A percentile compares a stretch with the other conserved stretches of the same genome.
Conservation (phyloP, 371 early-diverging fungal genomes). For the Rhizopus sp. region DNA sequence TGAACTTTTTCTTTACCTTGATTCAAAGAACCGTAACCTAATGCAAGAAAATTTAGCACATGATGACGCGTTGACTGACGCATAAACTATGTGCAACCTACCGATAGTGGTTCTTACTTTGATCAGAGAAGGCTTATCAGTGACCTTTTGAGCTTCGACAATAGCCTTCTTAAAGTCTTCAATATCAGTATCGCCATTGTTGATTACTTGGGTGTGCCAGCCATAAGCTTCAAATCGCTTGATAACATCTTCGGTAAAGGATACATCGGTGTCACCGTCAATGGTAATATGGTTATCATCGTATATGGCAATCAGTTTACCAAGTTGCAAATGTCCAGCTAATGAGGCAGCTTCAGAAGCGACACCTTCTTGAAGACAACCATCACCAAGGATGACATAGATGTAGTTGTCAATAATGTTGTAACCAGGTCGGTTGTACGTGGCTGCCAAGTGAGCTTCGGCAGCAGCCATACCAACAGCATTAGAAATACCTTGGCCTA, state of each 20-base stretch:
- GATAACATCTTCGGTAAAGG: slow-evolving; percentile 94
- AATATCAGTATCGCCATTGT: slow-evolving; percentile 85
- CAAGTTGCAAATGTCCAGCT: slow-evolving; percentile 93
- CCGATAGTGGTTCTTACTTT: slow-evolving; percentile 86
- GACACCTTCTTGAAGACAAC: slow-evolving; percentile 99
- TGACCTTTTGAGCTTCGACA: slow-evolving; percentile 79
- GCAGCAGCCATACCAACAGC: slow-evolving; percentile 97
- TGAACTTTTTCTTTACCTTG: slow-evolving; percentile 91
- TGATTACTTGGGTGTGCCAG: slow-evolving; percentile 85
- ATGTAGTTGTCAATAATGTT: slow-evolving; percentile 85
- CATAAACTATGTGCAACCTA: slow-evolving; percentile 71
- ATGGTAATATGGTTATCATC: slow-evolving; percentile 98
- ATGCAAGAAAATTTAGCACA: background rate
- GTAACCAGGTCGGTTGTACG: slow-evolving; percentile 86
- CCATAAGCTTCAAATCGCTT: slow-evolving; percentile 94
- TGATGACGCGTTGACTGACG: background rate
- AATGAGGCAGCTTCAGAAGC: slow-evolving; percentile 94
- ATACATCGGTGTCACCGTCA: slow-evolving; percentile 90
- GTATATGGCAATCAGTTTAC: slow-evolving; percentile 96
- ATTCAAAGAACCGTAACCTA: slow-evolving; percentile 80
- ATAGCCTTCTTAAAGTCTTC: slow-evolving; percentile 75
- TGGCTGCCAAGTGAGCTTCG: slow-evolving; percentile 87
- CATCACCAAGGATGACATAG: slow-evolving; percentile 95
- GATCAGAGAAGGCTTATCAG: slow-evolving; percentile 89
- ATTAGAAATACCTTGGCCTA: slow-evolving; percentile 90